phyloP scores from a whole-genome alignment of 2,329 filamentous ascomycete genomes.

The Neonectria faginata region DNA sequence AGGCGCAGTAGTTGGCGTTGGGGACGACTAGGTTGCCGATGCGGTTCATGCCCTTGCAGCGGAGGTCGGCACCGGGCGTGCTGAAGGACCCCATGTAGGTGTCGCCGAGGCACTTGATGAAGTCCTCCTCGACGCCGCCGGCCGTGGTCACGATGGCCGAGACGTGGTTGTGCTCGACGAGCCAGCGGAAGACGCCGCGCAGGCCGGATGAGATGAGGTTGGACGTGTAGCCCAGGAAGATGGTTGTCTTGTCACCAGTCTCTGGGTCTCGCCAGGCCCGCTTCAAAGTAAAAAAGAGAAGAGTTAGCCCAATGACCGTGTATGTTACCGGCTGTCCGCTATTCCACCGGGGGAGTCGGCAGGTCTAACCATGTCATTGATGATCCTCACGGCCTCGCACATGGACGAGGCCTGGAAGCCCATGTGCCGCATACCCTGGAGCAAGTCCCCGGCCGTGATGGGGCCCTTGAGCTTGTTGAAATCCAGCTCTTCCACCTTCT shows the following conservation, averaged over 20 bases:
- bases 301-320: conserved; percentile 13
- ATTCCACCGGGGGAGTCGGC: neutral
- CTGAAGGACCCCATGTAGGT: conserved; percentile 93
- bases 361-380: conserved; percentile 86
- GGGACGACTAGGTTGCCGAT: conserved; percentile 97
- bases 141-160: conserved; percentile 95
- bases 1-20: conserved; percentile 94
- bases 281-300: conserved; percentile 52
- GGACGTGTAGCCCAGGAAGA: conserved; percentile 97
- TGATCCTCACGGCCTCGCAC: conserved; percentile 87
- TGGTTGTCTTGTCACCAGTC: conserved; percentile 83
- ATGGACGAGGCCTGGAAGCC: conserved; percentile 80
- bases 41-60: conserved; percentile 88
- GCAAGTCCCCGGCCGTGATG: conserved; percentile 87
- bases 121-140: conserved; percentile 94
- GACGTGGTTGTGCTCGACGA: conserved; percentile 92
- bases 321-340: neutral
- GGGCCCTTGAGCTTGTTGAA: conserved; percentile 84
- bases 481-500: conserved; percentile 89
- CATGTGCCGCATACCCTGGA: conserved; percentile 85
- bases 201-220: conserved; percentile 98
- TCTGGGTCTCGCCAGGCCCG: conserved; percentile 85
- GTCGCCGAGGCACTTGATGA: conserved; percentile 96
- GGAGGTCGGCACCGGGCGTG: conserved; percentile 79
- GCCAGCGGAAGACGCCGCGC: conserved; percentile 88